Conservation (phyloP, 495 filamentous ascomycete genomes). For the Cryomyces antarcticus region DNA sequence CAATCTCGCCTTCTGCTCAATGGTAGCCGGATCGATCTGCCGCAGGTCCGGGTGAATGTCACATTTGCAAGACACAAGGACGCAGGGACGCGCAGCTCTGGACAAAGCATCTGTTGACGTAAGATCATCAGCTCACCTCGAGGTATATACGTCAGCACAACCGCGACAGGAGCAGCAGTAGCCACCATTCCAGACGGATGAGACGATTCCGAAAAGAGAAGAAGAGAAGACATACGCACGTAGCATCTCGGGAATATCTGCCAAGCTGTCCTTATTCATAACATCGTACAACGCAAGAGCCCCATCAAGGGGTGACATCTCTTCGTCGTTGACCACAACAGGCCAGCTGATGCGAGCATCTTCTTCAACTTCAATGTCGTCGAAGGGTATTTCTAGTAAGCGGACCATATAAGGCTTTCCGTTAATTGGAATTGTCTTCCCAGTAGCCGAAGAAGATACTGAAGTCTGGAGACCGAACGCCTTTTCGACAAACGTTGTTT, state of each 20-base stretch:
- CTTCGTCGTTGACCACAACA: slow-evolving; percentile 42
- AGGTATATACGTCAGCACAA: background rate
- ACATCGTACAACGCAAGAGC: slow-evolving; percentile 74
- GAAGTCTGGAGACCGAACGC: slow-evolving; percentile 45
- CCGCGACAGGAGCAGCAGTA: background rate
- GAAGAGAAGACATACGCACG: slow-evolving; percentile 30
- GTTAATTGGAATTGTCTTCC: slow-evolving; percentile 58
- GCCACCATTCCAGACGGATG: background rate
- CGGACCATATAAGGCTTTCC: slow-evolving; percentile 58
- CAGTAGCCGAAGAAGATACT: slow-evolving; percentile 28
- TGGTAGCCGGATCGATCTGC: slow-evolving; percentile 33
- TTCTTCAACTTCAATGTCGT: slow-evolving; percentile 42
- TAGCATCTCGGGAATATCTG: slow-evolving; percentile 44
- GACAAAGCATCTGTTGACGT: slow-evolving; percentile 7
- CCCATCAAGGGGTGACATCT: slow-evolving; percentile 59
- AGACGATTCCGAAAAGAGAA: background rate
- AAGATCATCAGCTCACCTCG: background rate
- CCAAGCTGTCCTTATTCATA: slow-evolving; percentile 48
- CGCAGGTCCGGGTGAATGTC: slow-evolving; percentile 2
- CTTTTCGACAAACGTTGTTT: slow-evolving; percentile 72
- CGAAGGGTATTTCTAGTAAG: slow-evolving; percentile 54
- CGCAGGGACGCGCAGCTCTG: slow-evolving; percentile 6
- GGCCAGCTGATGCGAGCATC: slow-evolving; percentile 58
- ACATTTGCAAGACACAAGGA: slow-evolving; percentile 9
- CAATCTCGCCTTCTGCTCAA: slow-evolving; percentile 33